Evolutionary conservation across 768 basidiomycete genomes (phyloP), one percentile per base, ranked within the genome.

Genomic region (Terana coerulea): DNA sequence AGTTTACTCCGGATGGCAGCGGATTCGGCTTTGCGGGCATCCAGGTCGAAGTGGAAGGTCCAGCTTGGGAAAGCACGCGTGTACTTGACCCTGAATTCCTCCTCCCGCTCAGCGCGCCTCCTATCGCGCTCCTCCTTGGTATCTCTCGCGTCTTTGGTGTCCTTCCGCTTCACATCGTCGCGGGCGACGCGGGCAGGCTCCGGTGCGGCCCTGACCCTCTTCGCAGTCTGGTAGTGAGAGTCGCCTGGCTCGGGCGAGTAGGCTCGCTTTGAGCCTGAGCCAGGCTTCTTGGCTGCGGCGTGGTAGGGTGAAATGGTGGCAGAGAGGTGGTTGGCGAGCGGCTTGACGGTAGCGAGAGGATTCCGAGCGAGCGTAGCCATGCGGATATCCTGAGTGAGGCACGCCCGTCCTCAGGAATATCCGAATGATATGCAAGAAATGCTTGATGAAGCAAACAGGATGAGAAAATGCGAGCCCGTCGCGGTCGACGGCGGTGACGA

Each of bases 61-160:
- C 86, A 92, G 22, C 68, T 71, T 2, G 91, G 91, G 70, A 98
- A 97, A 19, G 88, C 89, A 46, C 81, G 80, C 49, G 77, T 79
- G 68, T 93, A 98, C 72, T 93, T 97, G 42, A 80, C 69, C 61
- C 79, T 81, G 73, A 92, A 98, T 59, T 90, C 86, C 4, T 74
- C 72, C 55, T 84, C 79, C 57, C 75, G 75, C 56, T 79, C 78
- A 3, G 72, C 66, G 26, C 75, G 68, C 48, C 69, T 77, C 37
- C 72, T 76, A 36, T 79, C 77, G 5, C 40, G 25, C 5, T 50
- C 49, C 33, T 47, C 55, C 63, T 50, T 50, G 25, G 48, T 9
- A n/a, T 46, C 45, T 17, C 29, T 53, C 21, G 45, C 15, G 19
- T 29, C 29, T 40, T 29, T 42, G 3, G 67, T 73, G 37, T 75